phyloP scores from a whole-genome alignment of 345 rosid genomes.

The Salix brachista region DNA sequence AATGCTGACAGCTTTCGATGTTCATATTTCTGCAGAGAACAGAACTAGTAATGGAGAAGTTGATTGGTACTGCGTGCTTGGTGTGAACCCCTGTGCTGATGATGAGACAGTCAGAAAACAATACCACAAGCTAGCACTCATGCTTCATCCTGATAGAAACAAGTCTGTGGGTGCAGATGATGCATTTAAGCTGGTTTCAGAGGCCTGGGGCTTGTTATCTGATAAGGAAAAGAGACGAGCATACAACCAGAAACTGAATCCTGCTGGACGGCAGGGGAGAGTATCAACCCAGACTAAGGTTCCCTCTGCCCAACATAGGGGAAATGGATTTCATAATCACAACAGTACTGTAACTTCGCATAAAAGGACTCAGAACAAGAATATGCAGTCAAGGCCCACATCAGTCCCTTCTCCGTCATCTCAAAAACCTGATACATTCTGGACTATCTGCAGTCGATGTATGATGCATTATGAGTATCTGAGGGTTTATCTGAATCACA shows the following conservation, averaged over 20 bases:
- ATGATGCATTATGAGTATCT: conserved; percentile 73
- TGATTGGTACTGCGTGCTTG: conserved; percentile 41
- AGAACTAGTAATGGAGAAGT: conserved; percentile 33
- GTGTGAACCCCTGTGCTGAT: conserved; percentile 35
- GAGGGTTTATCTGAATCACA: conserved; percentile 71
- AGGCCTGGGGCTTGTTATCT: conserved; percentile 43
- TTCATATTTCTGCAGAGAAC: conserved; percentile 35
- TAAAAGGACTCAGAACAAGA: conserved; percentile 26
- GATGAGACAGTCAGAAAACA: conserved; percentile 40
- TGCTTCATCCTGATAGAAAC: conserved; percentile 50
- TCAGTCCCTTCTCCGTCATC: conserved; percentile 22
- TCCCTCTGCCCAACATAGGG: conserved; percentile 34
- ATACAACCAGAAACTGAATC: conserved; percentile 57
- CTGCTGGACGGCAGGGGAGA: conserved; percentile 29
- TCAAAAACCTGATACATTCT: conserved; percentile 57
- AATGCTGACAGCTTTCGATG: conserved; percentile 34
- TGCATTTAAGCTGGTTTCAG: conserved; percentile 38
- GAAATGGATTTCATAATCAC: conserved; percentile 45
- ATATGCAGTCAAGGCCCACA: conserved; percentile 18
- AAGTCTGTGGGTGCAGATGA: conserved; percentile 45
- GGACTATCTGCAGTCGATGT: conserved; percentile 81
- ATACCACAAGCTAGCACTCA: conserved; percentile 36
- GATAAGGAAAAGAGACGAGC: conserved; percentile 32
- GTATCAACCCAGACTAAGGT: conserved; percentile 26
- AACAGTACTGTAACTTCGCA: conserved; percentile 25